Evolutionary conservation across 1,284 basidiomycete genomes (phyloP), one percentile per base, ranked within the genome.

Genomic region (Kwoniella shivajii): DNA sequence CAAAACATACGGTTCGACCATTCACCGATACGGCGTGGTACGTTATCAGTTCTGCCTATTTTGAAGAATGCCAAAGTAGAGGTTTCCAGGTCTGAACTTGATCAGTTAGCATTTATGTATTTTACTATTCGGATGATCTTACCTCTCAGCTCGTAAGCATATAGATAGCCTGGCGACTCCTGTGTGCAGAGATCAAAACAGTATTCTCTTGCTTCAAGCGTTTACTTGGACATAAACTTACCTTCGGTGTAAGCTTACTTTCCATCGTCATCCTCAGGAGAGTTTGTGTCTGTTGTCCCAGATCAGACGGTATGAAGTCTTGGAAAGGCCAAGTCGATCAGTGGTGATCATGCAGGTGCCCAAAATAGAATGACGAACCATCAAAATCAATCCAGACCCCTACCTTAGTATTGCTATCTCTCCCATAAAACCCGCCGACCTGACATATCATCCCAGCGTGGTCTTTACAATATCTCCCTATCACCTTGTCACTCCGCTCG

Each of bases 211-310:
- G n/a, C 27, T 20, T 29, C n/a, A 14, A 9, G n/a, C n/a, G n/a
- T n/a, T 14, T 20, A 6, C 29, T 16, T 6, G 29, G 11, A n/a
- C 31, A 11, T 26, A 29, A 4, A 44, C 70, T 44, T 52, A 77
- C 72, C 52, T 73, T 75, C 29, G 60, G 59, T 1, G 73, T 74
- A 16, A 78, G 52, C 2, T 64, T 57, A 39, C 70, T 72, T 55
- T 78, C 77, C 77, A 78, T 78, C 1, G 74, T 74, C 58, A 73
- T 70, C 6, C 75, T 57, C 22, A 78, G 54, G n/a, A 76, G 55
- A 9, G 74, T 68, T 56, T 75, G 74, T 3, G 75, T 77, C 58
- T 78, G 76, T 58, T 73, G 71, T 3, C 75, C 73, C 6, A 78
- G 54, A 36, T 73, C 68, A 1, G 55, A 16, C 6, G 75, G 73